Evolutionary conservation across 148 eudicot species (phyloP).

Genomic region (Gaultheria prostrata): DNA sequence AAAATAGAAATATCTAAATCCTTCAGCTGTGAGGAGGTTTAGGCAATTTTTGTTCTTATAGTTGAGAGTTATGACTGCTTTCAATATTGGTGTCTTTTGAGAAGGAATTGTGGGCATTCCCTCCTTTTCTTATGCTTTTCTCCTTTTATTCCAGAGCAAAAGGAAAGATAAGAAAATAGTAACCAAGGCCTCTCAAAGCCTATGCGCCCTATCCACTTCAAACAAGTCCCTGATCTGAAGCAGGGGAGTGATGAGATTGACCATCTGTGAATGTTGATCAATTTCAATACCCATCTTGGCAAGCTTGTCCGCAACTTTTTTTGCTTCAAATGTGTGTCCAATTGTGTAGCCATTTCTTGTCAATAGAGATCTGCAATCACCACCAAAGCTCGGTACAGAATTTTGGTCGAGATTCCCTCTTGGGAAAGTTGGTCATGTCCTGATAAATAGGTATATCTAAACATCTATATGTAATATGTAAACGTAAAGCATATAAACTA

Average conservation of each 20-base stretch:
- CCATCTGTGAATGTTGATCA: background rate
- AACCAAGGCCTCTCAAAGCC: background rate
- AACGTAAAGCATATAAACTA: background rate
- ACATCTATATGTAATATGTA: background rate
- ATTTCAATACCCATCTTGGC: background rate
- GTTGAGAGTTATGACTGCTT: background rate
- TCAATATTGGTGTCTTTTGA: background rate
- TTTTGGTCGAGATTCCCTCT: background rate
- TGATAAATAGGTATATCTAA: background rate
- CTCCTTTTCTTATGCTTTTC: background rate
- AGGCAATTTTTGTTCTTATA: background rate
- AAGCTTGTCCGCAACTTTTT: background rate
- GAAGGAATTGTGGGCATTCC: background rate
- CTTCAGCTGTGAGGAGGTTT: background rate
- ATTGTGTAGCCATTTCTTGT: slow-evolving; percentile 1
- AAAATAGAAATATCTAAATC: background rate
- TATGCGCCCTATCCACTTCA: background rate
- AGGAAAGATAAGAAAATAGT: background rate
- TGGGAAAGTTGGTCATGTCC: slow-evolving; percentile 5
- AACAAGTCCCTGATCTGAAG: background rate
- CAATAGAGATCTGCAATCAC: background rate
- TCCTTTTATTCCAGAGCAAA: background rate
- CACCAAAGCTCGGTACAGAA: background rate
- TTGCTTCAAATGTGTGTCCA: background rate
- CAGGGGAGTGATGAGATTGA: background rate